These are phyloP conservation scores for Fraxinus sp. DNA, from an alignment of 305 asterid species.

Conservation along the genomic window DNA sequence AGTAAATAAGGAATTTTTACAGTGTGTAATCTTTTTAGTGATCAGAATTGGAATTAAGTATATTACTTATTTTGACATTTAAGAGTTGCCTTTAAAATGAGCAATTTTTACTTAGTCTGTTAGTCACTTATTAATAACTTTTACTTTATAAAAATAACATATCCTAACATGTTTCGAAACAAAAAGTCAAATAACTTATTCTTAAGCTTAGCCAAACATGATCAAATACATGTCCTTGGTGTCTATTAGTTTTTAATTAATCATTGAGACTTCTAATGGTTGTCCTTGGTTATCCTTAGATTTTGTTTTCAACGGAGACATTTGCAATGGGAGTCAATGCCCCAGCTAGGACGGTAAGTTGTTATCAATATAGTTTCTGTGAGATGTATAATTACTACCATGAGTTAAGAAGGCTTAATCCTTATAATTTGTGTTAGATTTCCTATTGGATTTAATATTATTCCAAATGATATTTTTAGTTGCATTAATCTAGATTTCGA, in stretches of 20 bases:
- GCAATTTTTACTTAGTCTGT: neutral
- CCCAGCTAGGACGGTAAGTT: slow-evolving; percentile 95
- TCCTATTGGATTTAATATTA: neutral
- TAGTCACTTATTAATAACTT: neutral
- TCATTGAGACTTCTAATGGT: slow-evolving; percentile 27
- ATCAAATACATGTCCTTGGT: neutral
- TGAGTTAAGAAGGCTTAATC: slow-evolving; percentile 15
- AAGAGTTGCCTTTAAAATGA: neutral
- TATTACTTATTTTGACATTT: neutral
- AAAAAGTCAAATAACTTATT: neutral
- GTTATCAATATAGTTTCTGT: slow-evolving; percentile 13
- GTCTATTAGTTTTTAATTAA: neutral
- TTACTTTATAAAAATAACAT: neutral
- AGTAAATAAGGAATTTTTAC: neutral
- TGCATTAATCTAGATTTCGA: neutral
- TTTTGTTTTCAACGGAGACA: slow-evolving; percentile 96
- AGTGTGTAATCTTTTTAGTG: neutral
- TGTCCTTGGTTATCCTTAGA: slow-evolving; percentile 44
- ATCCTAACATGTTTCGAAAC: neutral
- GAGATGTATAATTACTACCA: slow-evolving; percentile 20
- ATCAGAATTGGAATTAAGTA: neutral
- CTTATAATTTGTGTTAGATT: neutral
- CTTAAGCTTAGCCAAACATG: neutral
- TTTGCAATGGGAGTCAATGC: slow-evolving; percentile 99
- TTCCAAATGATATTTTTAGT: neutral